Percentiles rank a stretch among this genome's conserved stretches.
phyloP scores from a whole-genome alignment of 2,329 filamentous ascomycete genomes.

The Botrytis galanthina region DNA sequence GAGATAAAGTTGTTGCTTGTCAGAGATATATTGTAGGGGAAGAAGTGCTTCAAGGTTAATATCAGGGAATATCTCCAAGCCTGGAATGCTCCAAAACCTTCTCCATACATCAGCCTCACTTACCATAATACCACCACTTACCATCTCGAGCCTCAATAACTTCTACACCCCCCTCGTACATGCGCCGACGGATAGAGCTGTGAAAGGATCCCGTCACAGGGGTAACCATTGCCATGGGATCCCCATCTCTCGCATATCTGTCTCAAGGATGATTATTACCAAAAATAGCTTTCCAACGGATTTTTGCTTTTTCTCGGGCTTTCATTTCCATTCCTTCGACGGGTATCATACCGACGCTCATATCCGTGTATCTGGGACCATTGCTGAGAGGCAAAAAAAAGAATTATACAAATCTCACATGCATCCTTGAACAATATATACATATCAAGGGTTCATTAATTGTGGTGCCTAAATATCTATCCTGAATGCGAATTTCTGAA shows the following conservation, averaged over 20 bases:
- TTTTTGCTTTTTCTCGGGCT: constrained; percentile 5
- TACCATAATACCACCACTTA: neutral
- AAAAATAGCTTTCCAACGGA: constrained; percentile 10
- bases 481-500: constrained; percentile 9
- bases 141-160: neutral
- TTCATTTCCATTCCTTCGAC: neutral
- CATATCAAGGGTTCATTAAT: constrained; percentile 16
- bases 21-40: constrained; percentile 5
- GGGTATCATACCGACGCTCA: constrained; percentile 8
- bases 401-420: neutral
- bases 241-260: constrained; percentile 13
- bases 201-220: constrained; percentile 11
- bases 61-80: neutral
- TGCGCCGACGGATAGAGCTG: neutral
- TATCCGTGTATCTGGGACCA: constrained; percentile 10
- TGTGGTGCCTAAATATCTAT: constrained; percentile 14
- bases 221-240: constrained; percentile 14
- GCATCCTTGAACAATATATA: constrained; percentile 10
- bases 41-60: neutral
- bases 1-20: neutral
- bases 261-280: neutral
- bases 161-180: neutral
- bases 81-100: constrained; percentile 5
- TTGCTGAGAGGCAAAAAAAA: constrained; percentile 10
- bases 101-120: constrained; percentile 10